Conservation (phyloP, 306 rosid species). For the Vigna mungo region DNA sequence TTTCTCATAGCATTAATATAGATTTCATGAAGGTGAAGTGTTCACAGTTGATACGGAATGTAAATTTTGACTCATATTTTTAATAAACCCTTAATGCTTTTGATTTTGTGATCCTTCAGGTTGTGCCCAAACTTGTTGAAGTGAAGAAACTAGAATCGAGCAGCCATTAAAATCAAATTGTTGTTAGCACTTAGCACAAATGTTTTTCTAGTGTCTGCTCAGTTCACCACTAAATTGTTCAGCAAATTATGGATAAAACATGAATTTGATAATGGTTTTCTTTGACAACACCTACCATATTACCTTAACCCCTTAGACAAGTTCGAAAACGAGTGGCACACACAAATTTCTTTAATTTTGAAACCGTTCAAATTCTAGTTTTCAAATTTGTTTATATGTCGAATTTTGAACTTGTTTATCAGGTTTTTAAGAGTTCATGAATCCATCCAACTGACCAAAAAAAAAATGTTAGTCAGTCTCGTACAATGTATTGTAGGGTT, state of each 20-base stretch:
- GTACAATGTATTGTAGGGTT: background rate
- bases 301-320: background rate
- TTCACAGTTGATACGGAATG: background rate
- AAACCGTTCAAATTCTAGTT: background rate
- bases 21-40: constrained; percentile 41
- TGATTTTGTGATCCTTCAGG: constrained; percentile 52
- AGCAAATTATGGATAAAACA: background rate
- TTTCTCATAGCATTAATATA: background rate
- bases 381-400: background rate
- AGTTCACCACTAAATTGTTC: background rate
- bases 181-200: background rate
- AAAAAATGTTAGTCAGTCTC: background rate
- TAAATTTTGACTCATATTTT: background rate
- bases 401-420: constrained; percentile 6
- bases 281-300: background rate
- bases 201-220: background rate
- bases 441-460: background rate
- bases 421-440: background rate
- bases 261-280: background rate
- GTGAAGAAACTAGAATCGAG: constrained; percentile 81
- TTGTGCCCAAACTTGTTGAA: constrained; percentile 69
- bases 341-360: background rate
- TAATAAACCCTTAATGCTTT: background rate
- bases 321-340: background rate
- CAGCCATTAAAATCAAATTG: constrained; percentile 45